Evolutionary conservation across 2,329 filamentous ascomycete species (phyloP).

Genomic region (Thielaviopsis ethacetica): DNA sequence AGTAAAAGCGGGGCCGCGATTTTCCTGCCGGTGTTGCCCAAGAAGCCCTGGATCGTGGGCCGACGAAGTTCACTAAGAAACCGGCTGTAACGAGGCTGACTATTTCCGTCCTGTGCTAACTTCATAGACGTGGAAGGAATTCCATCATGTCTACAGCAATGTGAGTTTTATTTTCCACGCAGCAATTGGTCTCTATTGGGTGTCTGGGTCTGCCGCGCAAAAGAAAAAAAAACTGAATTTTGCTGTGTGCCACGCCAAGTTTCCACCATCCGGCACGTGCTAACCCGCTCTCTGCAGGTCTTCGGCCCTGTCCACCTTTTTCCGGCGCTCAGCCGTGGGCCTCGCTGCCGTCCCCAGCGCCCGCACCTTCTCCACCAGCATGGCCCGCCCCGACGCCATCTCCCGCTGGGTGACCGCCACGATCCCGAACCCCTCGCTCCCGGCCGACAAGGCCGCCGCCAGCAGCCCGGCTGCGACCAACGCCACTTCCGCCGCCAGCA

Average conservation of each 20-base stretch:
- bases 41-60: not conserved
- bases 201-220: not conserved
- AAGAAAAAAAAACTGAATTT: not conserved
- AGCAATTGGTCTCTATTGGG: not conserved
- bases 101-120: not conserved
- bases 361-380: conserved; percentile 7
- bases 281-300: not conserved
- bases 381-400: not conserved
- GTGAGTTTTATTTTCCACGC: not conserved
- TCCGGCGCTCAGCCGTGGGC: conserved; percentile 1
- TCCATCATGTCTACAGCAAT: not conserved
- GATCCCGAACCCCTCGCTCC: conserved; percentile 4
- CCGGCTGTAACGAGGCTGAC: not conserved
- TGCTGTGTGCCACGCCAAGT: not conserved
- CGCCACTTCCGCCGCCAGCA: not conserved
- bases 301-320: conserved; percentile 3
- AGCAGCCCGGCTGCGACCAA: not conserved
- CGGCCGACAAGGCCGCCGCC: not conserved
- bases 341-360: not conserved
- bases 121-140: not conserved
- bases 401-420: conserved; percentile 5
- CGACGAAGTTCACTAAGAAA: not conserved
- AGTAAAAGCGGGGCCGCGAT: conserved; percentile 1
- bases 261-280: not conserved
- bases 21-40: not conserved